Base-by-base conservation (phyloP, 345 rosid genomes). In the Pistacia integerrima region DNA sequence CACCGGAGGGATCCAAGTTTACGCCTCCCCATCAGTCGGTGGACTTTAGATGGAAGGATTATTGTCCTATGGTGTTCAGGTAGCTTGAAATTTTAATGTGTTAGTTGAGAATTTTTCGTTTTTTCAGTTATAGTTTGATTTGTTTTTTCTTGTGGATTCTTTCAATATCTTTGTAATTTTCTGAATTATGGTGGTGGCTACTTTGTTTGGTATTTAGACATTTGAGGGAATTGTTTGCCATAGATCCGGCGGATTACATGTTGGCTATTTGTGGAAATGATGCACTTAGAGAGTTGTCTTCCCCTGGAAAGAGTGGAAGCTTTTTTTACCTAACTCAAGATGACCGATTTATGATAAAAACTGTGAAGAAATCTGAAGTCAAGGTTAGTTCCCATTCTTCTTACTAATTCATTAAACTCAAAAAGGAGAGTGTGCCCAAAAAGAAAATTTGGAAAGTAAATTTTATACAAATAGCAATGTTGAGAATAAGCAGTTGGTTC, bases 1-100 rank as follows among this genome's bases (percentile, higher is more conserved):
- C 94, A 0, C 83, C 90, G 0, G 97, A 90, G 81, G 97, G 94
- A n/a, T 92, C 97, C 4, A 92, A 90, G 79, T 78, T 68, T 65
- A 92, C 97, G 1, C 92, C 88, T 11, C 94, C 97, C 5, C 97
- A 92, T 86, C 87, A 76, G 61, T 90, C 94, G 0, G 78, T 77
- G 14, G 97, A 89, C 48, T 92, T 90, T 81, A 85, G 84, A 77
- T 92, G 97, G 94, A 92, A 92, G 81, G 94, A 92, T 79, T 92
- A 90, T 75, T 90, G 93, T 64, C 93, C 97, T 55, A 77, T 89
- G 81, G 95, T 92, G 41, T 92, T 92, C 84, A 88, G 90, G 94
- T 90, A 76, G 38, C 18, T 7, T 22, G 7, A 44, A 33, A 30
- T 28, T 5, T 62, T 14, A 12, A 14, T 13, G 0, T 36, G 17